Evolutionary conservation across 2,329 filamentous ascomycete species (phyloP).

Genomic region (Plenodomus tracheiphilus): DNA sequence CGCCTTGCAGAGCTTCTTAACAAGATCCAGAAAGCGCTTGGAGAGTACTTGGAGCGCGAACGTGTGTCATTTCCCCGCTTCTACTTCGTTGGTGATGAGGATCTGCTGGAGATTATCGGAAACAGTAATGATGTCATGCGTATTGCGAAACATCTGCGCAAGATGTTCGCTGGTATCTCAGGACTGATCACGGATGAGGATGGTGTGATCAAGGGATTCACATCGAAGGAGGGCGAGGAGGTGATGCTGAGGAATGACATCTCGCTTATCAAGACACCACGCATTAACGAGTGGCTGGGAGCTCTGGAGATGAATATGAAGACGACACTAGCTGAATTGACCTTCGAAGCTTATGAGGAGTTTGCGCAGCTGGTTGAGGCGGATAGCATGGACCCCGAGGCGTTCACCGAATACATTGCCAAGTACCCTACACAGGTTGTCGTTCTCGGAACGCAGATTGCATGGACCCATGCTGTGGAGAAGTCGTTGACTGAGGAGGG

Average conservation of each 20-base stretch:
- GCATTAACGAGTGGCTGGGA: constrained; percentile 99
- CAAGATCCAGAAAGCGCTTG: constrained; percentile 98
- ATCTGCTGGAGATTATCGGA: constrained; percentile 97
- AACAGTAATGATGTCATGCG: constrained; percentile 97
- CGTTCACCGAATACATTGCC: constrained; percentile 78
- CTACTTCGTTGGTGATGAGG: constrained; percentile 99
- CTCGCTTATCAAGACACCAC: constrained; percentile 87
- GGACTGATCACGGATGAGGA: constrained; percentile 92
- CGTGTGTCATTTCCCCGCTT: constrained; percentile 97
- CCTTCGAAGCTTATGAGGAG: constrained; percentile 81
- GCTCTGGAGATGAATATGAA: constrained; percentile 94
- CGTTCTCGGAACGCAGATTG: constrained; percentile 89
- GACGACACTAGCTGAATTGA: constrained; percentile 83
- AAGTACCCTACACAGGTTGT: constrained; percentile 92
- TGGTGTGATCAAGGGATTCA: constrained; percentile 85
- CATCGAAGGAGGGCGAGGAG: constrained; percentile 91
- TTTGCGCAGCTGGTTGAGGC: constrained; percentile 79
- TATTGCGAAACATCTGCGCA: constrained; percentile 98
- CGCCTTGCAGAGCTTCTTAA: constrained; percentile 94
- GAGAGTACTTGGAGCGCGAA: constrained; percentile 97
- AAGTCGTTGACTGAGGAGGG: constrained; percentile 74
- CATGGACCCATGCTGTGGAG: constrained; percentile 89
- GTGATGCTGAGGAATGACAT: constrained; percentile 89
- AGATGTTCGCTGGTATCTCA: constrained; percentile 98
- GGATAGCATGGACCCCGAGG: constrained; percentile 68